Conservation (phyloP, 345 rosid species). For the Brassica rapa region DNA sequence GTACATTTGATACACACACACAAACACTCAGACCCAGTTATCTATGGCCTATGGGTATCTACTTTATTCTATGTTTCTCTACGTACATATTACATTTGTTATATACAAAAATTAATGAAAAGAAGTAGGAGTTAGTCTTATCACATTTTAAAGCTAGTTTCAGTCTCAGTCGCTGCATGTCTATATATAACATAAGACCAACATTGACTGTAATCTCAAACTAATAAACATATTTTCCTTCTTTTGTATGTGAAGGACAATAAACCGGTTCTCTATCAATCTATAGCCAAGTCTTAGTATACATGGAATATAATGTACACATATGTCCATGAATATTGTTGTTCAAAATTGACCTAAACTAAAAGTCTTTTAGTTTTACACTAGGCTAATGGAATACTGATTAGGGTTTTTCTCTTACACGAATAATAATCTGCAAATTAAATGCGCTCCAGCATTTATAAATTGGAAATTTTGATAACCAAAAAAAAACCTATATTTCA, state of each 20-base stretch:
- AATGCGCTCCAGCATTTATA: not conserved
- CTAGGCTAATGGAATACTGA: not conserved
- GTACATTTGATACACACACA: not conserved
- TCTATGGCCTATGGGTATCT: not conserved
- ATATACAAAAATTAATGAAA: not conserved
- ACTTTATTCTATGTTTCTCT: slow-evolving; percentile 1
- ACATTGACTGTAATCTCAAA: not conserved
- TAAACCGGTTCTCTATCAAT: not conserved
- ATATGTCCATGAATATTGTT: not conserved
- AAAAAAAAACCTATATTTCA: too few species aligned
- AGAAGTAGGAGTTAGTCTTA: slow-evolving; percentile 25
- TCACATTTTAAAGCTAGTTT: slow-evolving; percentile 5
- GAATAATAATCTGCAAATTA: not conserved
- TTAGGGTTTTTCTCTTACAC: not conserved
- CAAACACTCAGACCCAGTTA: not conserved
- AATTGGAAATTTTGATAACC: too few species aligned
- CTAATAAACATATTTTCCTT: not conserved
- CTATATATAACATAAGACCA: not conserved
- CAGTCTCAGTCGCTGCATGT: slow-evolving; percentile 7
- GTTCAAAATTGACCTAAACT: not conserved
- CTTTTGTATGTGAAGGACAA: not conserved
- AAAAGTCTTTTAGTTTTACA: not conserved
- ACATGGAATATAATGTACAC: not conserved
- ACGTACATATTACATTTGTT: not conserved
- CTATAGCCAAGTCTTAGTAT: not conserved